Base-by-base conservation (phyloP, 208 protist species). In the Herpetomonas samuelpessoai region DNA sequence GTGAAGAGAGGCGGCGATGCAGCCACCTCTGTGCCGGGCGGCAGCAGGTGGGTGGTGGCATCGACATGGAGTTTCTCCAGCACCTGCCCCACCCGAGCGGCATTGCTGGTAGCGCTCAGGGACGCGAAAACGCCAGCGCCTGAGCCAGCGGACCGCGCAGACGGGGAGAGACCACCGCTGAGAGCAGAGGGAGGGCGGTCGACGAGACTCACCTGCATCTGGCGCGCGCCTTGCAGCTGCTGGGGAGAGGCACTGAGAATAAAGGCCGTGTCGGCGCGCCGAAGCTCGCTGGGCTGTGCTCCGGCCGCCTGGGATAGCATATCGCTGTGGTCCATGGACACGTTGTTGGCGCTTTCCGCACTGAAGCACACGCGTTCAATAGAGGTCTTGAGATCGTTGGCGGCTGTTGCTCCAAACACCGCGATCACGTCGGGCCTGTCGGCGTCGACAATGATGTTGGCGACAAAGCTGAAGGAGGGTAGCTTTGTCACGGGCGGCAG, bases 371-470 rank as follows among this genome's bases (percentile, higher is more conserved):
- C 61, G 21, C 54, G 48, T 22, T 72, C 68, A 31, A 86, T 74
- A 14, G 64, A 47, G n/a, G 28, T 55, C 24, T 75, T 65, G 25
- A 70, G 48, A 18, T 53, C 60, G 2, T 48, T 28, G 48, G 21
- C n/a, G 26, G 22, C 58, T 19, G 62, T 45, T 18, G 66, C 59
- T n/a, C 78, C 61, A 47, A 83, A 84, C 19, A 70, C 71, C 10
- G 19, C 50, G 10, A 49, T 59, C 19, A 88, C 52, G 38, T 83
- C 76, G 16, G 62, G 52, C 27, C 68, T 44, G 48, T 83, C 79
- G 19, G 67, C 67, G 51, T 83, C 71, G 2, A 71, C 78, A 27
- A 92, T 66, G 22, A 84, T 71, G 66, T 75, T 80, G 9, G 73
- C 65, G 18, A 88, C 71, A 29, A 68, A 73, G 48, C 64, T 76